phyloP scores from a whole-genome alignment of 805 yeast species.

The Ogataea haglerorum region DNA sequence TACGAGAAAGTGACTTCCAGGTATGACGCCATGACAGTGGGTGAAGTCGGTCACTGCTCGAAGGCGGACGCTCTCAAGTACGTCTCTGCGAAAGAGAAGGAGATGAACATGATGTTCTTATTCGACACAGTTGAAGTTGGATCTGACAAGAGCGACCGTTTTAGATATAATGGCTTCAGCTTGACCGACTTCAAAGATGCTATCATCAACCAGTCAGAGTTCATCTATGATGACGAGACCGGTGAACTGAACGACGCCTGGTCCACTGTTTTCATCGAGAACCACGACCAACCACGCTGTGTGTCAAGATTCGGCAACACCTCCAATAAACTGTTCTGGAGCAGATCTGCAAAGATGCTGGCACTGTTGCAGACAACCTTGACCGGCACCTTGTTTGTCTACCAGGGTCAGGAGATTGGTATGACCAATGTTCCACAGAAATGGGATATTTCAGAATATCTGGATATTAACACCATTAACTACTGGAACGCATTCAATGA shows the following conservation, averaged over 20 bases:
- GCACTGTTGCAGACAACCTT: conserved; percentile 43
- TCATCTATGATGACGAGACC: conserved; percentile 41
- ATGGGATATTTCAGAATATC: conserved; percentile 49
- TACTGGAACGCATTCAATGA: not conserved
- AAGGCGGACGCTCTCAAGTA: conserved; percentile 42
- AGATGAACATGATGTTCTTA: conserved; percentile 41
- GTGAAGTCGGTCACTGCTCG: conserved; percentile 47
- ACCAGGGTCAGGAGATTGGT: conserved; percentile 63
- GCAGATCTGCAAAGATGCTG: conserved; percentile 45
- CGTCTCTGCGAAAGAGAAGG: conserved; percentile 36
- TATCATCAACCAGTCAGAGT: conserved; percentile 27
- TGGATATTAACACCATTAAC: conserved; percentile 39
- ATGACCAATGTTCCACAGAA: conserved; percentile 43
- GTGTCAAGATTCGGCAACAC: conserved; percentile 50
- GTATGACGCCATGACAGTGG: conserved; percentile 55
- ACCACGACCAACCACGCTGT: conserved; percentile 57
- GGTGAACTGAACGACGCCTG: conserved; percentile 41
- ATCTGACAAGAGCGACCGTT: conserved; percentile 34
- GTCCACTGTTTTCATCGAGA: conserved; percentile 53
- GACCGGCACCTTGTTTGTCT: conserved; percentile 53
- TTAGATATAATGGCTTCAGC: conserved; percentile 32
- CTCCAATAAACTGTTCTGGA: conserved; percentile 31
- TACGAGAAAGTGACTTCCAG: conserved; percentile 24
- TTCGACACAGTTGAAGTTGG: conserved; percentile 38
- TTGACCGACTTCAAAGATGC: conserved; percentile 42